Evolutionary conservation across 495 filamentous ascomycete genomes (phyloP).

Genomic region (Penicillium angulare): DNA sequence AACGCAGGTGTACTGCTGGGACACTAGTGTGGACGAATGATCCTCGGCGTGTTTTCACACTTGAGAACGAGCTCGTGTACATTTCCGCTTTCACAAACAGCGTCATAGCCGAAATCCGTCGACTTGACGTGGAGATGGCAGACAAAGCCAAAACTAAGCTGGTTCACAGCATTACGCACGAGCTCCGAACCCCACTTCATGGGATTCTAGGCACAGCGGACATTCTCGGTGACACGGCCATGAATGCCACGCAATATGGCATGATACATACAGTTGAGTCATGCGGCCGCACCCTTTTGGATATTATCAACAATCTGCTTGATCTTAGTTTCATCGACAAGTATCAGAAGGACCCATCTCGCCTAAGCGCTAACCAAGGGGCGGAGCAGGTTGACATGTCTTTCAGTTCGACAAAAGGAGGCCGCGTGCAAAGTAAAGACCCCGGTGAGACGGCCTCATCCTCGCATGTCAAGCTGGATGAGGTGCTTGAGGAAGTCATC

Average conservation of each 20-base stretch:
- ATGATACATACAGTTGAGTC: constrained; percentile 64
- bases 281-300: constrained; percentile 63
- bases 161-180: constrained; percentile 67
- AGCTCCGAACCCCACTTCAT: constrained; percentile 65
- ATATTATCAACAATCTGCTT: constrained; percentile 66
- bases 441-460: too few species aligned
- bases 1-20: constrained; percentile 59
- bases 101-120: constrained; percentile 59
- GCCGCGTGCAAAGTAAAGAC: too few species aligned
- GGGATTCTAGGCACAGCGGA: constrained; percentile 62
- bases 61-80: constrained; percentile 46
- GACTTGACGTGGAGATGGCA: constrained; percentile 45
- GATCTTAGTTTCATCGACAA: constrained; percentile 45
- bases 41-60: constrained; percentile 36
- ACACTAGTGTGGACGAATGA: constrained; percentile 54
- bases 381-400: too few species aligned
- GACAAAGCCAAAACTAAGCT: constrained; percentile 61
- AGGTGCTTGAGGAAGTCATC: constrained; percentile 56
- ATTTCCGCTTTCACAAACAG: constrained; percentile 57
- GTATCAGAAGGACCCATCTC: constrained; percentile 13
- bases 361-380: too few species aligned
- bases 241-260: constrained; percentile 52
- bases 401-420: too few species aligned
- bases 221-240: constrained; percentile 55
- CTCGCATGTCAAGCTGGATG: constrained; percentile 44